Evolutionary conservation across 2,329 filamentous ascomycete species (phyloP), one percentile per base, ranked within the genome.

Genomic region (Beauveria asiatica): DNA sequence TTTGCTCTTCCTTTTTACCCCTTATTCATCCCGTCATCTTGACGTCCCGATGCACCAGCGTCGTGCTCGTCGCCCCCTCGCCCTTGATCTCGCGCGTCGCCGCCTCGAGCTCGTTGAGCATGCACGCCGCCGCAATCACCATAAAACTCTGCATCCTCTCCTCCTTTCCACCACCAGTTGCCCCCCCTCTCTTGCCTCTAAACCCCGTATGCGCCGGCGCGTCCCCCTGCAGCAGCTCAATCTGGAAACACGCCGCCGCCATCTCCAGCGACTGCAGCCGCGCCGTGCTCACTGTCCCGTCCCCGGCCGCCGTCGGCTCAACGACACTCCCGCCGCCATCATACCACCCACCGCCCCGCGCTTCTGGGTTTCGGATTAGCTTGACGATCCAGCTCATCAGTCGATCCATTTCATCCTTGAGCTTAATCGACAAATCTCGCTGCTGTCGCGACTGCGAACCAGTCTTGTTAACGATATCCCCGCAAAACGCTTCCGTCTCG

Each of bases 401-500:
- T 9, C 75, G 73, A 48, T 80, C 77, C 52, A 79, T 82, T 52
- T 79, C 78, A 16, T 82, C 80, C 57, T 76, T 78, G 21, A 84
- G 73, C 64, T 78, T 79, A 51, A 75, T 70, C 2, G 80, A 83
- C 2, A 73, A 72, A 51, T 84, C 81, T 3, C 80, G 76, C 64
- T 83, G 79, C 2, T 79, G 76, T 10, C 72, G 70, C 0, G 76
- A 81, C 67, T 81, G 81, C 0, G 71, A 64, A 0, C 80, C 80
- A 0, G 68, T 70, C 62, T 76, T 79, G 68, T 80, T 83, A 45
- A 82, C 69, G n/a, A 84, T 77, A n/a, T 74, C 76, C 9, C 81
- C 82, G 25, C 80, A 80, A 57, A 83, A 83, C 0, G 81, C 79
- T 61, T 84, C 82, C 0, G 80, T 69, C 65, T 84, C 82, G 0